Base-by-base conservation (phyloP, 345 rosid species). In the Pistacia integerrima region DNA sequence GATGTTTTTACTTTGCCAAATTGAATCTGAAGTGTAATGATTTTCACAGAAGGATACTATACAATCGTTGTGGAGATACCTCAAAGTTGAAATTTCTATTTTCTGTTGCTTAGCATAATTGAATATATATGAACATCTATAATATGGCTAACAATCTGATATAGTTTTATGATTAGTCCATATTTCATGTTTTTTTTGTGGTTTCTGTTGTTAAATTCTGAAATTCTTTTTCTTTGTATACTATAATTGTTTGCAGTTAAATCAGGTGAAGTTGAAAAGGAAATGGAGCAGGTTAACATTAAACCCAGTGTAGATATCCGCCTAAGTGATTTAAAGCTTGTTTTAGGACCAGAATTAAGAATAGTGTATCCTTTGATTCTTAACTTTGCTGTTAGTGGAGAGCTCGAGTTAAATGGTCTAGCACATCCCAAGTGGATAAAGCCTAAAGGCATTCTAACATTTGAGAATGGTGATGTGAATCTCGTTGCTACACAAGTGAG, bases 381-480 rank as follows among this genome's bases (percentile, higher is more conserved):
- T 59, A 93, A 93, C 82, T 93, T 93, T 79, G 98, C 97, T 59
- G 90, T 93, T 78, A 92, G 99, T 65, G 99, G 98, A 57, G 98
- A 91, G 78, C 91, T 95, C 58, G 99, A 93, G 84, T 84, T 92
- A 74, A 92, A 93, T 83, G 98, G 98, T 73, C 84, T 76, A 51
- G 97, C 97, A 74, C 98, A 95, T 90, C 98, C 97, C 60, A 95
- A 95, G 81, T 81, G 79, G 81, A 91, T 95, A 57, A 93, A 89
- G 83, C 99, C 98, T 70, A 91, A 86, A 85, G 98, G 99, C 84
- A 80, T 89, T 85, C 88, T 96, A n/a, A 80, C 88, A 30, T 93
- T 96, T 78, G 98, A 96, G 85, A 96, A 96, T 74, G 99, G 99
- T 77, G 98, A 96, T 85, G 94, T 96, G 83, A 93, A 91, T 88